Evolutionary conservation across 192 early-diverging fungal genomes (phyloP).

Genomic region (Entrophospora sp.): DNA sequence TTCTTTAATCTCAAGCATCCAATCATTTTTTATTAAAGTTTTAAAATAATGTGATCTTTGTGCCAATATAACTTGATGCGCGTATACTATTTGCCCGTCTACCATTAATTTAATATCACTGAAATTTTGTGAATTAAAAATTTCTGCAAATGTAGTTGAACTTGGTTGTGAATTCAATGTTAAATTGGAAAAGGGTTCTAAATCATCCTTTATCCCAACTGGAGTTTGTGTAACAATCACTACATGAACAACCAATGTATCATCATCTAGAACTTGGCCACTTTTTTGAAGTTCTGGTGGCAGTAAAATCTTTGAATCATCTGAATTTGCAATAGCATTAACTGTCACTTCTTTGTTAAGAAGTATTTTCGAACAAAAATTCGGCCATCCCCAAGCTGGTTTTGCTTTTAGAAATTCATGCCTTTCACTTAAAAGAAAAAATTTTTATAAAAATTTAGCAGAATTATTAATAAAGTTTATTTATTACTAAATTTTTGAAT

Average conservation of each 20-base stretch:
- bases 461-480: too few relatives aligned
- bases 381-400: constrained; percentile 11
- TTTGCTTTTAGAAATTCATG: constrained; percentile 11
- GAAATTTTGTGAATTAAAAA: background rate
- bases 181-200: too few relatives aligned
- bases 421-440: too few relatives aligned
- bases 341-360: background rate
- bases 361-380: background rate
- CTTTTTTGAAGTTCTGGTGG: too few relatives aligned
- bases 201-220: background rate
- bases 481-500: too few relatives aligned
- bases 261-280: constrained; percentile 2
- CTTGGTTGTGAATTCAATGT: background rate
- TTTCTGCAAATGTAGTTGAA: background rate
- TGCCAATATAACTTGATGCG: constrained; percentile 1
- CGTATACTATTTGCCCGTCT: background rate
- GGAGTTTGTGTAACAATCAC: background rate
- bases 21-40: constrained; percentile 10
- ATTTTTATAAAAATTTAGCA: too few relatives aligned
- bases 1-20: constrained; percentile 6
- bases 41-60: constrained; percentile 9
- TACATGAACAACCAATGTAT: constrained; percentile 1
- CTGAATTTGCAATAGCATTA: too few relatives aligned
- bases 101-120: constrained; percentile 16
- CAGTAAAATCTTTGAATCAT: too few relatives aligned